Conservation (phyloP, 257 asterid genomes). For the Gentiana straminea region DNA sequence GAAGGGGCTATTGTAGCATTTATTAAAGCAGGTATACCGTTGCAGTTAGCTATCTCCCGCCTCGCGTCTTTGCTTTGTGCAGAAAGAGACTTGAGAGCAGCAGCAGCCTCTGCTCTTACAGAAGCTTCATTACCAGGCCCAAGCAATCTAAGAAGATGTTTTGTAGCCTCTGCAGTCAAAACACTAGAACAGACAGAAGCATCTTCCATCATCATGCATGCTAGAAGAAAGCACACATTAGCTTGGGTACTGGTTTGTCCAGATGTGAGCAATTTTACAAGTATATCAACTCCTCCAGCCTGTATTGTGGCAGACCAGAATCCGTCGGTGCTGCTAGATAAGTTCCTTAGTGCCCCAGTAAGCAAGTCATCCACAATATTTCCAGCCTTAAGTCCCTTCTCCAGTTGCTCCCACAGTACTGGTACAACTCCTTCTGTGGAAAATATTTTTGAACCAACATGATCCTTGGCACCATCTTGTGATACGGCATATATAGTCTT, state of each 20-base stretch:
- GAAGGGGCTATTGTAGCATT: conserved; percentile 99
- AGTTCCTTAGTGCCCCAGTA: conserved; percentile 81
- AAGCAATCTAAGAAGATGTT: conserved; percentile 75
- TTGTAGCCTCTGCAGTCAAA: conserved; percentile 70
- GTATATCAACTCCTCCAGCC: conserved; percentile 89
- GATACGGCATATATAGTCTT: conserved; percentile 93
- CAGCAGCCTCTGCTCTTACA: conserved; percentile 97
- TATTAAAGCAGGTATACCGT: conserved; percentile 86
- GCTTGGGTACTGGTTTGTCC: conserved; percentile 90
- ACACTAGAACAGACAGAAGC: conserved; percentile 73
- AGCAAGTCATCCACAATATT: conserved; percentile 72
- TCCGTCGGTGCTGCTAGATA: conserved; percentile 91
- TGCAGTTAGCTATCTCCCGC: conserved; percentile 66
- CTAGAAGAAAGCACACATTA: conserved; percentile 91
- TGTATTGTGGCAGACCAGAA: conserved; percentile 77
- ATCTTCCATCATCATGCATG: conserved; percentile 96
- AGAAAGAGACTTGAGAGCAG: conserved; percentile 94
- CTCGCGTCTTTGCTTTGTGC: conserved; percentile 88
- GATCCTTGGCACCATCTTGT: conserved; percentile 92
- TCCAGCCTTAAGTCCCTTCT: conserved; percentile 86
- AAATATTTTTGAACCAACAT: conserved; percentile 91
- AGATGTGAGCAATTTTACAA: conserved; percentile 69
- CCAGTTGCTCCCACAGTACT: conserved; percentile 78
- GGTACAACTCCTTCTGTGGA: conserved; percentile 99
- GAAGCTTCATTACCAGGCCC: conserved; percentile 85